phyloP scores from a whole-genome alignment of 164 flowering plant genomes.

The Taxillus chinensis region DNA sequence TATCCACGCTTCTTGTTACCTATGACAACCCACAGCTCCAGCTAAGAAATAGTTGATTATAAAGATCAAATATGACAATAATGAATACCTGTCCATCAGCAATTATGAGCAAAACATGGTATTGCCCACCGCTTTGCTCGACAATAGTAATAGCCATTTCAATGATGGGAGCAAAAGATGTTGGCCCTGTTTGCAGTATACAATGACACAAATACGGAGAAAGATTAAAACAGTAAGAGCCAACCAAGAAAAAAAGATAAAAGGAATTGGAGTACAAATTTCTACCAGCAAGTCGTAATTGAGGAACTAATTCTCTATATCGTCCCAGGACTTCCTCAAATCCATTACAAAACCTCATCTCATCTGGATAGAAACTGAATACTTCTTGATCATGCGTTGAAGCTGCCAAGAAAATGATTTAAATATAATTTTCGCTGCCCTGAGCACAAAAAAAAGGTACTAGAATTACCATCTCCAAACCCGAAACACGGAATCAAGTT shows the following conservation, averaged over 20 bases:
- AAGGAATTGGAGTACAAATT: not conserved
- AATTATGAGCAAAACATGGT: slow-evolving; percentile 88
- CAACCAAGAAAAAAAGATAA: not conserved
- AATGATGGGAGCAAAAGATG: slow-evolving; percentile 90
- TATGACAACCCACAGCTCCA: slow-evolving; percentile 10
- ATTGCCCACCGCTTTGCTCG: slow-evolving; percentile 84
- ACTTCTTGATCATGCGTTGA: slow-evolving; percentile 88
- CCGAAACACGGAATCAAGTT: slow-evolving; percentile 62
- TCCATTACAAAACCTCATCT: slow-evolving; percentile 67
- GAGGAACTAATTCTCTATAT: slow-evolving; percentile 77
- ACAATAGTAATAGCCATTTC: slow-evolving; percentile 85
- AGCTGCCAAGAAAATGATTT: slow-evolving; percentile 41
- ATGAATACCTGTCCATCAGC: slow-evolving; percentile 92
- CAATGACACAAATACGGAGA: not conserved
- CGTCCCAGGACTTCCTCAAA: slow-evolving; percentile 75
- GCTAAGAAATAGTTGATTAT: no score
- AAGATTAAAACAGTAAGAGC: not conserved
- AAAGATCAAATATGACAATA: not conserved
- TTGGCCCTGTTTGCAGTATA: slow-evolving; percentile 57
- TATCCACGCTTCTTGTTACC: slow-evolving; percentile 85
- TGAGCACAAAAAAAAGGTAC: slow-evolving; percentile 46
- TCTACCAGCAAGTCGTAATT: slow-evolving; percentile 70
- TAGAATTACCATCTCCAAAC: slow-evolving; percentile 48
- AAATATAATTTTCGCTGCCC: slow-evolving; percentile 31
- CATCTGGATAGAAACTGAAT: slow-evolving; percentile 79